A percentile compares a stretch with the other conserved stretches of the same genome.
Conservation (phyloP, 495 filamentous ascomycete genomes). For the Achaetomiella virescens region DNA sequence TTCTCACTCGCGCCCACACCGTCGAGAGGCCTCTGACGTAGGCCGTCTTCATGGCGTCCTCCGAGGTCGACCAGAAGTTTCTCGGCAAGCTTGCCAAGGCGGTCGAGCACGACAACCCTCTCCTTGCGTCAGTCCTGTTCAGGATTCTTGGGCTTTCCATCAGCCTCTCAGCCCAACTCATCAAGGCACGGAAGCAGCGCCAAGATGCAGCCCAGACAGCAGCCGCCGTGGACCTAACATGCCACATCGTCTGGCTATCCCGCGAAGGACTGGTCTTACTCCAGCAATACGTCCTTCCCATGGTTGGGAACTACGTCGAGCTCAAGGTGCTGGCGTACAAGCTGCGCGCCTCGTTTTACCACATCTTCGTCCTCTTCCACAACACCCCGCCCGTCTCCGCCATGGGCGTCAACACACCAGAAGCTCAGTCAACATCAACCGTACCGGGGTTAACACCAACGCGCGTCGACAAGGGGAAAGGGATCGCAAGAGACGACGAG, state of each 20-base stretch:
- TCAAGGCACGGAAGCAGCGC: slow-evolving; percentile 77
- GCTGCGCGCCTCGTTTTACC: slow-evolving; percentile 86
- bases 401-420: slow-evolving; percentile 31
- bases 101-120: slow-evolving; percentile 62
- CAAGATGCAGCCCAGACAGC: slow-evolving; percentile 72
- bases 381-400: slow-evolving; percentile 53
- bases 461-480: slow-evolving; percentile 41
- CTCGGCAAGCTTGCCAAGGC: slow-evolving; percentile 76
- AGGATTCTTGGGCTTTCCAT: slow-evolving; percentile 87
- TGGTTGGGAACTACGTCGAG: slow-evolving; percentile 63
- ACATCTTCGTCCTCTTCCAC: slow-evolving; percentile 95
- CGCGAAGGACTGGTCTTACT: slow-evolving; percentile 84
- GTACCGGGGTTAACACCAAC: slow-evolving; percentile 21
- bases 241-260: slow-evolving; percentile 93
- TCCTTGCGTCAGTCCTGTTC: slow-evolving; percentile 75
- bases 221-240: slow-evolving; percentile 75
- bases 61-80: slow-evolving; percentile 95
- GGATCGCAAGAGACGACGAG: slow-evolving; percentile 32
- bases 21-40: neutral
- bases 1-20: neutral
- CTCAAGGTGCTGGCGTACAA: slow-evolving; percentile 86
- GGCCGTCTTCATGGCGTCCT: slow-evolving; percentile 68
- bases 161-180: slow-evolving; percentile 76
- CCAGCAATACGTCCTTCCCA: slow-evolving; percentile 78
- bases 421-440: slow-evolving; percentile 21